Evolutionary conservation across 345 rosid genomes (phyloP), one percentile per base, ranked within the genome.

Genomic region (Hypericum androsaemum): DNA sequence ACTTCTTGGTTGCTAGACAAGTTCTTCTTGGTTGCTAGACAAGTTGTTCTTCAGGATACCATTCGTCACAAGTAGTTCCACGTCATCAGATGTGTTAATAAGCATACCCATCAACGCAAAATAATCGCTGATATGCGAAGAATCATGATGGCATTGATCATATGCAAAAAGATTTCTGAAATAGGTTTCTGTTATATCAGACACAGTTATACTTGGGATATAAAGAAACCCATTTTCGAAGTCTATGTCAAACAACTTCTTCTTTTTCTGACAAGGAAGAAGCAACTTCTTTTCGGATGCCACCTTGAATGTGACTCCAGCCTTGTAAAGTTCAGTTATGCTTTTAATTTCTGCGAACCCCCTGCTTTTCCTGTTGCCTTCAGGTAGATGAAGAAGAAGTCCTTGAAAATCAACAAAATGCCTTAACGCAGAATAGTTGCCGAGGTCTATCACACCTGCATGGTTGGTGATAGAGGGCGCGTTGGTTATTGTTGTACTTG

Each of bases 141-240:
- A 0, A 0, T 13, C 3, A 15, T 52, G 48, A 35, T 59, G 45
- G 22, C 60, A 50, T 49, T 55, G 62, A 49, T 68, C 70, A 1
- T 52, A 68, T 7, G 73, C 60, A 0, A 41, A 5, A 2, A 72
- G 39, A 56, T 64, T 72, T 0, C 40, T 11, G 13, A 63, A 35
- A 3, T 47, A 6, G 4, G 1, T 14, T 46, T 50, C 40, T 0
- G 60, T 12, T 0, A 9, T 0, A 0, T 6, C 16, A 0, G 4
- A 1, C 14, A 72, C 15, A 6, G 0, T 1, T 3, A 54, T 5
- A 0, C 3, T n/a, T 0, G 62, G 66, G 36, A 69, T 62, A 47
- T 64, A 39, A 12, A 65, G 50, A 8, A 41, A 14, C 12, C 71
- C 69, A 7, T 55, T 9, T 5, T 42, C 1, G 35, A 73, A 69